phyloP scores from a whole-genome alignment of 2,329 filamentous ascomycete species.

The Colletotrichum tamarilloi region DNA sequence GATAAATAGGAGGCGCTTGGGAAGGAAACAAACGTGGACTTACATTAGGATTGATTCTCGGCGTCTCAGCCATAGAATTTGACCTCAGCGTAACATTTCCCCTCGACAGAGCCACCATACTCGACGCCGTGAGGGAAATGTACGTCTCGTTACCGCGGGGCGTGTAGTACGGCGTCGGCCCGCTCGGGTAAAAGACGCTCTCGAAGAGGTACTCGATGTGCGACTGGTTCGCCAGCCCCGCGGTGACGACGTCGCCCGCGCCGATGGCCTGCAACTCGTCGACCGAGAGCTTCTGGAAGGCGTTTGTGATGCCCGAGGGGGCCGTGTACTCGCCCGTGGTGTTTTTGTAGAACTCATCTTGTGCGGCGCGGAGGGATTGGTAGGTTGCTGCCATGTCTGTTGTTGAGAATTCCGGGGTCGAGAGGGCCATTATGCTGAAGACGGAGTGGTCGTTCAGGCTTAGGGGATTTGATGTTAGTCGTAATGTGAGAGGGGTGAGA shows the following conservation, averaged over 20 bases:
- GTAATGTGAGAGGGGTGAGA: not conserved
- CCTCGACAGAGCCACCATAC: conserved; percentile 40
- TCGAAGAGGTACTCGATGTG: conserved; percentile 44
- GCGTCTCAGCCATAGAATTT: conserved; percentile 38
- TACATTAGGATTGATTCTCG: conserved; percentile 40
- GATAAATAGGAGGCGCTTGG: not conserved
- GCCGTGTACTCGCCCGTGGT: conserved; percentile 39
- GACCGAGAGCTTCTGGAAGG: conserved; percentile 39
- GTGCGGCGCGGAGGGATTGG: conserved; percentile 35
- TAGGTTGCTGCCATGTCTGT: conserved; percentile 38
- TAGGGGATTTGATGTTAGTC: not conserved
- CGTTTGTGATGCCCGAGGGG: conserved; percentile 41
- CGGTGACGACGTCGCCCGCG: conserved; percentile 36
- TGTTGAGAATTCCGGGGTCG: conserved; percentile 40
- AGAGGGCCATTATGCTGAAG: conserved; percentile 42
- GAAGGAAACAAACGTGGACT: not conserved
- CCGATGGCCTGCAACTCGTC: conserved; percentile 37
- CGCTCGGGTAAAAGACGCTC: conserved; percentile 42
- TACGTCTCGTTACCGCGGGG: conserved; percentile 40
- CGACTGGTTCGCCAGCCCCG: conserved; percentile 40
- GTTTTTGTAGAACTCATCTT: conserved; percentile 40
- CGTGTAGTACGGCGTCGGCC: conserved; percentile 42
- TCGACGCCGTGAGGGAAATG: conserved; percentile 40
- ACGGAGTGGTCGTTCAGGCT: conserved; percentile 43
- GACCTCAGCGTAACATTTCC: conserved; percentile 39